phyloP scores from a whole-genome alignment of 495 filamentous ascomycete species.

The Aspergillus panamensis region DNA sequence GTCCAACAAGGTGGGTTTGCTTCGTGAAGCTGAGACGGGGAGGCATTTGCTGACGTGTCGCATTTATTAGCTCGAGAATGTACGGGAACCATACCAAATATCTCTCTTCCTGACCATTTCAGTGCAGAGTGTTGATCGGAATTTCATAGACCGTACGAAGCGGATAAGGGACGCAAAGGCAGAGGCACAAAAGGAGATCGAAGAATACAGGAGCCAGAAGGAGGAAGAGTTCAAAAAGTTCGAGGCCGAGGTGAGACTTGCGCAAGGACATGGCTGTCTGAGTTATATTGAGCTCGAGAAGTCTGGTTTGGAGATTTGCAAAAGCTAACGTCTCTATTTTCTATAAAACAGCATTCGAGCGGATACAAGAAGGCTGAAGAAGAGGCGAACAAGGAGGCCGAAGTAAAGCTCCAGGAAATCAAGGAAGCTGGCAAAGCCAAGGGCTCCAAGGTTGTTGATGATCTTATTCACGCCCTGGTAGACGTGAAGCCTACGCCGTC shows the following conservation, averaged over 20 bases:
- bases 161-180: slow-evolving; percentile 90
- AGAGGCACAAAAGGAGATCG: slow-evolving; percentile 97
- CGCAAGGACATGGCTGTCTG: neutral
- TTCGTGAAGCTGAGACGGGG: neutral
- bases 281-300: neutral
- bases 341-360: slow-evolving; percentile 62
- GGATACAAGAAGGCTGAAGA: slow-evolving; percentile 86
- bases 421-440: slow-evolving; percentile 71
- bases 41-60: slow-evolving; percentile 31
- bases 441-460: slow-evolving; percentile 73
- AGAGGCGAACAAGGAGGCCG: slow-evolving; percentile 78
- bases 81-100: slow-evolving; percentile 32
- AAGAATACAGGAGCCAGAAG: slow-evolving; percentile 85
- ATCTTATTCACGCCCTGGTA: slow-evolving; percentile 74
- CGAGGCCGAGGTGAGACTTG: slow-evolving; percentile 71
- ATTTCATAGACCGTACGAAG: slow-evolving; percentile 86
- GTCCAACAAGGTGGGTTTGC: slow-evolving; percentile 76
- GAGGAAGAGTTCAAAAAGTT: slow-evolving; percentile 95
- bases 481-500: slow-evolving; percentile 72
- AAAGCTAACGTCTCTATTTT: slow-evolving; percentile 17
- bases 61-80: slow-evolving; percentile 65
- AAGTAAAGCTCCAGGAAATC: slow-evolving; percentile 78
- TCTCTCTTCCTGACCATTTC: neutral
- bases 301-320: neutral
- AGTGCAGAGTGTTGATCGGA: neutral